Evolutionary conservation across 805 yeast species (phyloP).

Genomic region (Schwanniomyces yamadae): DNA sequence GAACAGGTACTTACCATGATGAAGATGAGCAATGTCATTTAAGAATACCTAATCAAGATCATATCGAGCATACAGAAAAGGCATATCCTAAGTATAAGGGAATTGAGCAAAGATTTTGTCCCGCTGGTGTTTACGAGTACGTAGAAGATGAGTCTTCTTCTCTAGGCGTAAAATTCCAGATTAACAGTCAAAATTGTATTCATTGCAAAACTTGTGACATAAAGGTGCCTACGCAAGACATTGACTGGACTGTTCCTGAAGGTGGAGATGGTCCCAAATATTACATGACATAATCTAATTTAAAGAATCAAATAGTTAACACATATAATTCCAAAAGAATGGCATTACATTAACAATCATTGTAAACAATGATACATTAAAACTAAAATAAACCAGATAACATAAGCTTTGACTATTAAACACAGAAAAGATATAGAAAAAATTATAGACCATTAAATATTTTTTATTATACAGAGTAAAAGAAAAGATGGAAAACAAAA

Average conservation of each 20-base stretch:
- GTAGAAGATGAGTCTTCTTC: constrained; percentile 59
- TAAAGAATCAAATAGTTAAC: neutral
- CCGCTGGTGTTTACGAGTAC: constrained; percentile 98
- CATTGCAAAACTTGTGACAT: constrained; percentile 99
- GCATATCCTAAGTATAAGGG: constrained; percentile 82
- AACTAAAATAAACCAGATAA: no score
- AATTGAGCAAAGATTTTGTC: constrained; percentile 89
- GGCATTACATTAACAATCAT: neutral
- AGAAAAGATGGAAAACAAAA: no score
- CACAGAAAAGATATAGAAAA: neutral
- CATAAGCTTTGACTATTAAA: neutral
- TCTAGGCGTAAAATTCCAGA: constrained; percentile 79
- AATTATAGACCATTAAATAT: no score
- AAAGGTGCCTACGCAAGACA: constrained; percentile 92
- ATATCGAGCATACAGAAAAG: constrained; percentile 61
- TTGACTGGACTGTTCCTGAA: constrained; percentile 96
- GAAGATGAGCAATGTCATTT: constrained; percentile 93
- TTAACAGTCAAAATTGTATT: constrained; percentile 95
- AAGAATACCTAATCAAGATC: constrained; percentile 58
- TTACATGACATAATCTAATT: constrained; percentile 59
- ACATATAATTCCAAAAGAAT: neutral
- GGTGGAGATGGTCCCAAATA: constrained; percentile 99
- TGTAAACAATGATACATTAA: no score
- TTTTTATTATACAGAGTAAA: no score
- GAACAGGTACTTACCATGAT: constrained; percentile 95